phyloP scores from a whole-genome alignment of 2,329 filamentous ascomycete genomes.

The Hymenoscyphus linearis region DNA sequence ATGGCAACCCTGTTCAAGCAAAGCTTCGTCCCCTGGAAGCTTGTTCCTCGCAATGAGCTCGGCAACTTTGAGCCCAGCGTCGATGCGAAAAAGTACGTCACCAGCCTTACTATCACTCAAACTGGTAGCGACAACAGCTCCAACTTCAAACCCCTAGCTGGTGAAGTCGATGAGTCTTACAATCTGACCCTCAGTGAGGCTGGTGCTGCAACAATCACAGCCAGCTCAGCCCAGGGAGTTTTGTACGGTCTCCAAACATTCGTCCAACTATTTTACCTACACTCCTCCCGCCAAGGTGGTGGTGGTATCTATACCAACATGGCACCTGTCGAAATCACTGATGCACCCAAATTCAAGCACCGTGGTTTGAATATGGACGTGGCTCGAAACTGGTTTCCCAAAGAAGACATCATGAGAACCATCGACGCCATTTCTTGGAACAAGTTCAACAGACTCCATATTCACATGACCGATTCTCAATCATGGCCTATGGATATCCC shows the following conservation, averaged over 20 bases:
- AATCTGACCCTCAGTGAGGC: constrained; percentile 52
- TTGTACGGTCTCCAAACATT: constrained; percentile 72
- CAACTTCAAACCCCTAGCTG: constrained; percentile 55
- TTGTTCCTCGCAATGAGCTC: constrained; percentile 54
- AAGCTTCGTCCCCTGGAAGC: constrained; percentile 73
- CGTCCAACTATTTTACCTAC: constrained; percentile 72
- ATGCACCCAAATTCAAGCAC: constrained; percentile 69
- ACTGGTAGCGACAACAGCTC: constrained; percentile 46
- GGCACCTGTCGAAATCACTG: constrained; percentile 67
- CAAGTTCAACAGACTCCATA: constrained; percentile 77
- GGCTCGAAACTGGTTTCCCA: constrained; percentile 55
- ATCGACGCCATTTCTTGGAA: constrained; percentile 74
- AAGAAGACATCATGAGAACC: constrained; percentile 59
- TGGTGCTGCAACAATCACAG: constrained; percentile 58
- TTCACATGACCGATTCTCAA: constrained; percentile 78
- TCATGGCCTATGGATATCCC: constrained; percentile 83
- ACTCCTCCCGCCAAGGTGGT: constrained; percentile 47
- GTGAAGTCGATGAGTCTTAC: constrained; percentile 72
- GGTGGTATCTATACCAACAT: constrained; percentile 58
- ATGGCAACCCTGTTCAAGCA: constrained; percentile 59
- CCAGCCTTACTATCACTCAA: constrained; percentile 57
- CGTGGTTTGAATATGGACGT: constrained; percentile 78
- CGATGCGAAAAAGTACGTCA: constrained; percentile 45
- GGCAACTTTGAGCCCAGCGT: constrained; percentile 58
- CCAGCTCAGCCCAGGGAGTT: constrained; percentile 62